Percentiles rank a stretch among this genome's conserved stretches.
Evolutionary conservation across 352 stramenopile species (phyloP).

Genomic region (Blastocystis sp.): DNA sequence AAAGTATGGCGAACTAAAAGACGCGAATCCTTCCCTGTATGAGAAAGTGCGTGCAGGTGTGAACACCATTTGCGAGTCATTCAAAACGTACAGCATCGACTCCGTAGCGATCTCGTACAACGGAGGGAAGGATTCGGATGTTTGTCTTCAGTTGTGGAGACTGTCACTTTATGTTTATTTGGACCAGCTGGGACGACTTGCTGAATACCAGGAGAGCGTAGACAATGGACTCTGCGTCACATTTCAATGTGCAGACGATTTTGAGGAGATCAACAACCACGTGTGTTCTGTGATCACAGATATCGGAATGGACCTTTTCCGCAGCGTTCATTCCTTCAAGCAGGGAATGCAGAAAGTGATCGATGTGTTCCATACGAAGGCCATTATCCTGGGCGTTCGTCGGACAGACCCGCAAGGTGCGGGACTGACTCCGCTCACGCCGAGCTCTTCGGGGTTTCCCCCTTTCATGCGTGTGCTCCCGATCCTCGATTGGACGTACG

Average conservation of each 20-base stretch:
- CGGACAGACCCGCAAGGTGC: conserved; percentile 7
- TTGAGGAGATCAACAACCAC: conserved; percentile 40
- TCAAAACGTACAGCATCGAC: conserved; percentile 12
- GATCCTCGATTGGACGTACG: conserved; percentile 43
- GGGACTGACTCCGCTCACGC: not conserved
- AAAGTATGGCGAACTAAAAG: not conserved
- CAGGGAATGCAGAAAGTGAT: conserved; percentile 4
- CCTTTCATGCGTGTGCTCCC: conserved; percentile 50
- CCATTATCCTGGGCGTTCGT: conserved; percentile 21
- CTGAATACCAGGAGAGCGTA: conserved; percentile 12
- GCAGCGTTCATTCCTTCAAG: conserved; percentile 34
- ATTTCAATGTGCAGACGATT: conserved; percentile 33
- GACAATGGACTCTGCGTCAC: conserved; percentile 9
- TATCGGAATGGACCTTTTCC: not conserved
- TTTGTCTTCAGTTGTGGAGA: conserved; percentile 19
- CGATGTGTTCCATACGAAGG: not conserved
- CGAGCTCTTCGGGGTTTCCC: conserved; percentile 24
- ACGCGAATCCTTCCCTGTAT: not conserved
- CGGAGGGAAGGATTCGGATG: conserved; percentile 43
- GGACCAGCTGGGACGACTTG: not conserved
- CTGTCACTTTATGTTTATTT: conserved; percentile 33
- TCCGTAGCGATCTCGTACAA: conserved; percentile 20
- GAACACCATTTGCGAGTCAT: not conserved
- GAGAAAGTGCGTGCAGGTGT: not conserved
- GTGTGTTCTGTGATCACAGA: not conserved